Conservation (phyloP, 352 stramenopile genomes). For the Globisporangium heterothallicum region DNA sequence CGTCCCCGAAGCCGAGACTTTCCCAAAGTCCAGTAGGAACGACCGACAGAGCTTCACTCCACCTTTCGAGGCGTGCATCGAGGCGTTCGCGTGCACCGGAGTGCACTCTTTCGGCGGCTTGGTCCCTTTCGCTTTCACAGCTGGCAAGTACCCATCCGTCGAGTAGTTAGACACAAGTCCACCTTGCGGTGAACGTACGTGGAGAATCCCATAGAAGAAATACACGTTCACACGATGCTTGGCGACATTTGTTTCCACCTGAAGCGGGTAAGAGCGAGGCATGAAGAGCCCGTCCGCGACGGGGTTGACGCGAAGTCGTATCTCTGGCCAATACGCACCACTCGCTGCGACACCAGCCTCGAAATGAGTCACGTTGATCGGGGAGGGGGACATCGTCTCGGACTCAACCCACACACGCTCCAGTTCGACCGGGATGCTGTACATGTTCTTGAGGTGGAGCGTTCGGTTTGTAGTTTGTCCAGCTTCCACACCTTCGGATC, state of each 20-base stretch:
- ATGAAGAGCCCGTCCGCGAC: background rate
- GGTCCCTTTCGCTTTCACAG: background rate
- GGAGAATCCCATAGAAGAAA: conserved; percentile 34
- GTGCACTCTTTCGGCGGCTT: conserved; percentile 5
- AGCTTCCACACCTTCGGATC: conserved; percentile 12
- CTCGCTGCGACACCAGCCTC: conserved; percentile 14
- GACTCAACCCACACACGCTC: conserved; percentile 31
- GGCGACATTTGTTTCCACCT: conserved; percentile 40
- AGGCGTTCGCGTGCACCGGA: too few species aligned
- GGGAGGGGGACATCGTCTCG: background rate
- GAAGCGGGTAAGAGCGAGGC: conserved; percentile 18
- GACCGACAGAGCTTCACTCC: conserved; percentile 30
- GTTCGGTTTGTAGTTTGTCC: background rate
- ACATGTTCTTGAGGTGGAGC: conserved; percentile 23
- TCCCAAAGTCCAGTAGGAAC: conserved; percentile 37
- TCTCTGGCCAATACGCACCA: conserved; percentile 28
- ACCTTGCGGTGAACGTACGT: conserved; percentile 14
- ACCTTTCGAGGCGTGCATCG: background rate
- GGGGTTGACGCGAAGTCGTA: conserved; percentile 21
- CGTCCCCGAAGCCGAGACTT: conserved; percentile 22
- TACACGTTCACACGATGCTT: conserved; percentile 25
- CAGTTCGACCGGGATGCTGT: conserved; percentile 35
- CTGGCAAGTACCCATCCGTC: background rate
- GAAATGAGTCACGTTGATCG: conserved; percentile 25
- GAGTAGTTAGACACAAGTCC: conserved; percentile 16